phyloP scores from a whole-genome alignment of 257 asterid genomes.

The Hygrophila difformis region DNA sequence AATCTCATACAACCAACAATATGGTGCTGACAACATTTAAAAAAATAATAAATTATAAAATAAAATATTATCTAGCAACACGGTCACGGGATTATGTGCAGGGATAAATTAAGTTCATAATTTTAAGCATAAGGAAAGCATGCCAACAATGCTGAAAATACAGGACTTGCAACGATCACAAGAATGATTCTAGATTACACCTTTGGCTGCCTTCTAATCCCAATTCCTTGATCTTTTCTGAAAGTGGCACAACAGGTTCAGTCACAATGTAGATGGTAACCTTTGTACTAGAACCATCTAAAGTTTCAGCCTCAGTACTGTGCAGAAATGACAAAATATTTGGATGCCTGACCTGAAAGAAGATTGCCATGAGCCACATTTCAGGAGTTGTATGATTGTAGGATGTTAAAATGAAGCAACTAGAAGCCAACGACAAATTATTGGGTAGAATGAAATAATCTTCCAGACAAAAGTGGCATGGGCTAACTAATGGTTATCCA shows the following conservation, averaged over 20 bases:
- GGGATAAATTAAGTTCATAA: no score
- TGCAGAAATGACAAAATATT: slow-evolving; percentile 90
- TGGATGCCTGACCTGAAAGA: slow-evolving; percentile 95
- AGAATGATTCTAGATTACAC: slow-evolving; percentile 29
- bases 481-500: not conserved
- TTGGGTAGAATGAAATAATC: slow-evolving; percentile 4
- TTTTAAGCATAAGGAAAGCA: slow-evolving; percentile 9
- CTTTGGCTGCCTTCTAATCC: slow-evolving; percentile 85
- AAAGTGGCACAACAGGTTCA: slow-evolving; percentile 94
- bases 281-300: slow-evolving; percentile 73
- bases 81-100: no score
- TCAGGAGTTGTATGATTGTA: no score
- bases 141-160: slow-evolving; percentile 11
- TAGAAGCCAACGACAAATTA: slow-evolving; percentile 4
- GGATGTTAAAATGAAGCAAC: slow-evolving; percentile 7
- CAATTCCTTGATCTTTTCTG: slow-evolving; percentile 90
- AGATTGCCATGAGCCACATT: slow-evolving; percentile 17
- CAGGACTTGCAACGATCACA: slow-evolving; percentile 11
- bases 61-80: no score
- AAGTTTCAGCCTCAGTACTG: slow-evolving; percentile 86
- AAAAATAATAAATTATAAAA: no score
- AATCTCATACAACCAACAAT: no score
- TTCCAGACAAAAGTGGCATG: slow-evolving; percentile 5
- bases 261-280: slow-evolving; percentile 88
- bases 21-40: no score